Conservation (phyloP, 805 yeast species). For the Nakazawaea pomicola region DNA sequence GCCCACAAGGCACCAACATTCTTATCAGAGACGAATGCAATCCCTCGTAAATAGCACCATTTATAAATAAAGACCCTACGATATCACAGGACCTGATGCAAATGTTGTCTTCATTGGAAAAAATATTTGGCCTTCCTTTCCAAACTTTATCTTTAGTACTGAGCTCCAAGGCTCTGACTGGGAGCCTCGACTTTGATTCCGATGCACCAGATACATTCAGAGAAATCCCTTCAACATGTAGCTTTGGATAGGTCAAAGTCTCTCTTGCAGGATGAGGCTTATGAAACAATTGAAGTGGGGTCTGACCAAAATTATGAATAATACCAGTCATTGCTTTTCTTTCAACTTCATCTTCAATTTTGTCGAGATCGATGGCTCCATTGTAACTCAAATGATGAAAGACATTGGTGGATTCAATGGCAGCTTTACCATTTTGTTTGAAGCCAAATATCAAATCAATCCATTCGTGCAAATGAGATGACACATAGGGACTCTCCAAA, state of each 20-base stretch:
- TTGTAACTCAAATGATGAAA: conserved; percentile 82
- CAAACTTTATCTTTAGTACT: conserved; percentile 39
- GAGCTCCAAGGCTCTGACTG: conserved; percentile 41
- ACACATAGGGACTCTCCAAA: conserved; percentile 75
- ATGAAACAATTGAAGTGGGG: conserved; percentile 69
- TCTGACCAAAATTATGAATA: conserved; percentile 90
- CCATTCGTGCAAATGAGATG: conserved; percentile 75
- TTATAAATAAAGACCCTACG: conserved; percentile 25
- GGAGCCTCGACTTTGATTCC: conserved; percentile 35
- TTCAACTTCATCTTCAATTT: conserved; percentile 68
- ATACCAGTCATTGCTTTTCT: conserved; percentile 74
- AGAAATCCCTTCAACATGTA: conserved; percentile 26
- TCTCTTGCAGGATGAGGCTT: conserved; percentile 59
- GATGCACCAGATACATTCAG: conserved; percentile 34
- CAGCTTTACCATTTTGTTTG: conserved; percentile 71
- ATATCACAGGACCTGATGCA: conserved; percentile 1
- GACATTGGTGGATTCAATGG: conserved; percentile 64
- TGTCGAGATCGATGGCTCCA: conserved; percentile 76
- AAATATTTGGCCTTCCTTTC: conserved; percentile 42
- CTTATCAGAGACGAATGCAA: conserved; percentile 37
- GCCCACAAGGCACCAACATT: conserved; percentile 34
- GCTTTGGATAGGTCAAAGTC: conserved; percentile 30
- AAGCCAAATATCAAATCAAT: conserved; percentile 79
- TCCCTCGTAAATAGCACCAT: conserved; percentile 37
- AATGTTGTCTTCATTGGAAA: conserved; percentile 18